Evolutionary conservation across 1,284 basidiomycete genomes (phyloP).

Genomic region (Ganoderma sinense): DNA sequence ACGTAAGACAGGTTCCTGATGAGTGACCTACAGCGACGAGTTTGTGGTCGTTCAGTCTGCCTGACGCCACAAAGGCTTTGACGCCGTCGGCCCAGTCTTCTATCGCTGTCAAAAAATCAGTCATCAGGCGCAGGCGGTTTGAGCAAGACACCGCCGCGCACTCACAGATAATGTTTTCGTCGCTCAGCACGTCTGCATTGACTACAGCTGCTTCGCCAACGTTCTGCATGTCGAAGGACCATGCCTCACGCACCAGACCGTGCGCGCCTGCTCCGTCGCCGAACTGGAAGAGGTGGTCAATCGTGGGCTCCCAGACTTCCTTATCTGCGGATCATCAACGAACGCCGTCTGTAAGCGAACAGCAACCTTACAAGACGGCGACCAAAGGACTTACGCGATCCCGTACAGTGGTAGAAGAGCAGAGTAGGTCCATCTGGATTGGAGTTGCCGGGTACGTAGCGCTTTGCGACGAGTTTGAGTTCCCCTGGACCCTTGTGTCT

Average conservation of each 20-base stretch:
- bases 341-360: neutral
- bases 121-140: neutral
- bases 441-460: constrained; percentile 8
- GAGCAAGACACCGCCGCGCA: neutral
- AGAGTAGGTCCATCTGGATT: constrained; percentile 12
- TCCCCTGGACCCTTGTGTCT: neutral
- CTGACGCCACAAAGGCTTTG: constrained; percentile 25
- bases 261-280: neutral
- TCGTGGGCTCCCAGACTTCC: constrained; percentile 40
- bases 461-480: constrained; percentile 12
- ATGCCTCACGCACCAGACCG: constrained; percentile 40
- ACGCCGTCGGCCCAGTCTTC: constrained; percentile 29
- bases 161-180: constrained; percentile 13
- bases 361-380: neutral
- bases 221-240: constrained; percentile 41
- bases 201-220: constrained; percentile 37
- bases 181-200: constrained; percentile 30
- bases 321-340: constrained; percentile 30
- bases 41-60: constrained; percentile 24
- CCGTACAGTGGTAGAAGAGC: constrained; percentile 20
- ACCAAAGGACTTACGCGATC: constrained; percentile 10
- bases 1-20: constrained; percentile 33
- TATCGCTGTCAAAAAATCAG: constrained; percentile 21
- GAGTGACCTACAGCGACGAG: constrained; percentile 38
- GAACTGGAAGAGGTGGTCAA: constrained; percentile 29